These are phyloP conservation scores for Sarocladium strictum DNA, from an alignment of 2,329 filamentous ascomycete species.

Conservation along the genomic window DNA sequence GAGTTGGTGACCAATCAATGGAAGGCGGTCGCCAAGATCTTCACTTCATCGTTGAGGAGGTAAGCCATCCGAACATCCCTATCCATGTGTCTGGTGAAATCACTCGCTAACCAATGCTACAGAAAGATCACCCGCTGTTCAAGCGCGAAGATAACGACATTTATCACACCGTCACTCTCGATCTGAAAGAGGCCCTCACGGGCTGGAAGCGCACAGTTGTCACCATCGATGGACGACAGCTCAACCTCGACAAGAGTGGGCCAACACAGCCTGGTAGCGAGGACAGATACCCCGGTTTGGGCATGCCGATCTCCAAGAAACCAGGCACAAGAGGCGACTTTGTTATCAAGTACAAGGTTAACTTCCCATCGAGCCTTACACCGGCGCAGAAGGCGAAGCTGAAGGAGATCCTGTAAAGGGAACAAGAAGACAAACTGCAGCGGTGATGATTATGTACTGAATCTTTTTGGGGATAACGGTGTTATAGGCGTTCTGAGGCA, in stretches of 20 bases:
- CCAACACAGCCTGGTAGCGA: conserved; percentile 80
- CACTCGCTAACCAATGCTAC: conserved; percentile 36
- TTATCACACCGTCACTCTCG: conserved; percentile 69
- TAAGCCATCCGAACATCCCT: conserved; percentile 42
- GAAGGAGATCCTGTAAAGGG: conserved; percentile 63
- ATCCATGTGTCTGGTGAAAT: no score
- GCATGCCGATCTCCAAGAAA: conserved; percentile 94
- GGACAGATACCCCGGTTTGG: conserved; percentile 76
- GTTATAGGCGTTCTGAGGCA: conserved; percentile 4
- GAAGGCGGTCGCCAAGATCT: conserved; percentile 94
- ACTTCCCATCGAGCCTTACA: conserved; percentile 78
- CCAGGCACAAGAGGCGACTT: conserved; percentile 80
- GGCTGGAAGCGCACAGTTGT: conserved; percentile 89
- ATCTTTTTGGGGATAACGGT: neutral
- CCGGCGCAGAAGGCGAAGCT: conserved; percentile 72
- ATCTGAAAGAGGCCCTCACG: conserved; percentile 88
- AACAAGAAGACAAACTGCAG: no score
- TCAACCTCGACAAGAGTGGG: conserved; percentile 72
- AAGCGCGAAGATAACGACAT: conserved; percentile 86
- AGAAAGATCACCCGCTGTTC: conserved; percentile 85
- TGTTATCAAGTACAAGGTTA: conserved; percentile 84
- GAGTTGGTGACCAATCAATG: conserved; percentile 87
- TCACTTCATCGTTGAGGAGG: conserved; percentile 92
- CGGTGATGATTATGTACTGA: no score
- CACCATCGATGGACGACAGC: conserved; percentile 86